phyloP scores from a whole-genome alignment of 495 filamentous ascomycete species.

The Penicillium psychrofluorescens region DNA sequence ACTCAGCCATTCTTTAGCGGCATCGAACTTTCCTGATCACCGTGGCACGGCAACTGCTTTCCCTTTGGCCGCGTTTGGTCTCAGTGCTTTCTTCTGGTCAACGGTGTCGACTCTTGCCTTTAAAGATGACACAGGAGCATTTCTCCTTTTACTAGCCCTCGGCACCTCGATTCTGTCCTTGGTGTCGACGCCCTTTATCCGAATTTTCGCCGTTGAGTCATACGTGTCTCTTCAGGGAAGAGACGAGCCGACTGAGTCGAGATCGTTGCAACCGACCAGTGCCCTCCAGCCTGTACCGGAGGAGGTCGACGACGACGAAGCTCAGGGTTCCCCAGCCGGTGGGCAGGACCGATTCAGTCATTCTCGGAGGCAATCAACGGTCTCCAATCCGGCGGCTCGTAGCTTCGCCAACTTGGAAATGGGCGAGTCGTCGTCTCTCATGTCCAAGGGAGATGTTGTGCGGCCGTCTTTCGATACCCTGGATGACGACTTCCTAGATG shows the following conservation, averaged over 20 bases:
- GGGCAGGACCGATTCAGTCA: conserved; percentile 22
- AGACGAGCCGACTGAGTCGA: conserved; percentile 41
- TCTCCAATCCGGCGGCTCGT: conserved; percentile 26
- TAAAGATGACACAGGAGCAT: conserved; percentile 72
- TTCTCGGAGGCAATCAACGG: conserved; percentile 18
- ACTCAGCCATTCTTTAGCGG: conserved; percentile 42
- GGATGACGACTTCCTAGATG: conserved; percentile 33
- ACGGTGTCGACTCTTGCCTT: conserved; percentile 68
- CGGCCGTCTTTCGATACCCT: conserved; percentile 21
- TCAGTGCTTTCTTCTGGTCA: conserved; percentile 96
- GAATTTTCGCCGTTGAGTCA: conserved; percentile 52
- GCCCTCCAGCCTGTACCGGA: conserved; percentile 31
- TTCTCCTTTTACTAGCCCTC: conserved; percentile 70
- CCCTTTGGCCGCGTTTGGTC: conserved; percentile 83
- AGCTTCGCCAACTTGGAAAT: conserved; percentile 22
- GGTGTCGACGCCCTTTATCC: conserved; percentile 71
- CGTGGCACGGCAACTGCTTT: conserved; percentile 92
- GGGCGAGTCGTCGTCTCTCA: conserved; percentile 80
- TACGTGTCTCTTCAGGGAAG: conserved; percentile 59
- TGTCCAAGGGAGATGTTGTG: conserved; percentile 49
- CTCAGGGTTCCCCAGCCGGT: conserved; percentile 39
- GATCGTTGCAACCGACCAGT: conserved; percentile 54
- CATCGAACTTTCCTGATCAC: conserved; percentile 86
- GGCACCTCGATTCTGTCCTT: conserved; percentile 75
- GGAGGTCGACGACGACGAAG: conserved; percentile 48